Evolutionary conservation across 2,329 filamentous ascomycete species (phyloP), one percentile per base, ranked within the genome.

Genomic region (Podosphaera aphanis): DNA sequence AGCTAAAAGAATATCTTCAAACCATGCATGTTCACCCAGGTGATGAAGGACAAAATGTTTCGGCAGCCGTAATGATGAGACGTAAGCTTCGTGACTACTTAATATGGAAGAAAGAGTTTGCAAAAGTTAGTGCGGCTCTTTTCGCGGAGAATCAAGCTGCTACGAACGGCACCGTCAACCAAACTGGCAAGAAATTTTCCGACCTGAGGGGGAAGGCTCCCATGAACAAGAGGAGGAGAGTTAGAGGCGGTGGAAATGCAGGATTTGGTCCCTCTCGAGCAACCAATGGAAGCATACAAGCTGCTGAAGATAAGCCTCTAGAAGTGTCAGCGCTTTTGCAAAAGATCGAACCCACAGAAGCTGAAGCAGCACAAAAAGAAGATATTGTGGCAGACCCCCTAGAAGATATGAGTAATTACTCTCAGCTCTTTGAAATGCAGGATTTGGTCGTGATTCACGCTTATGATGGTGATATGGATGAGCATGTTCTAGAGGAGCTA

Each of bases 381-480:
- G 82, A 88, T 48, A 69, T 92, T 20, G 67, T 76, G 2, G 66
- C 74, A 4, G 90, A 95, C 60, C 79, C 83, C 1, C 67, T 94
- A 6, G 81, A 93, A 42, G 73, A 93, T 57, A 88, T 90, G 80
- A 86, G 94, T 51, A 79, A 88, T 53, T 90, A 79, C 63, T 95
- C 86, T 59, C 74, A 90, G 60, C 69, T 95, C 27, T 93, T 88
- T 60, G 83, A 93, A 46, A 90, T 92, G 76, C 73, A 83, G 53
- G 83, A 93, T 52, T 66, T 95, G 18, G 70, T 95, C 11, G 75
- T 93, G 36, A 70, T 95, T 16, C 90, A 95, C 60, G 81, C 90
- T 1, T 98, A 93, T 59, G 85, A 93, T 49, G 86, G 86, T 10
- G 90, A 95, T 59, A 80, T 88, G 65, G 90, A 98, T 60, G 90